Conservation (phyloP, 495 filamentous ascomycete genomes). For the Pyrenula aspistea region DNA sequence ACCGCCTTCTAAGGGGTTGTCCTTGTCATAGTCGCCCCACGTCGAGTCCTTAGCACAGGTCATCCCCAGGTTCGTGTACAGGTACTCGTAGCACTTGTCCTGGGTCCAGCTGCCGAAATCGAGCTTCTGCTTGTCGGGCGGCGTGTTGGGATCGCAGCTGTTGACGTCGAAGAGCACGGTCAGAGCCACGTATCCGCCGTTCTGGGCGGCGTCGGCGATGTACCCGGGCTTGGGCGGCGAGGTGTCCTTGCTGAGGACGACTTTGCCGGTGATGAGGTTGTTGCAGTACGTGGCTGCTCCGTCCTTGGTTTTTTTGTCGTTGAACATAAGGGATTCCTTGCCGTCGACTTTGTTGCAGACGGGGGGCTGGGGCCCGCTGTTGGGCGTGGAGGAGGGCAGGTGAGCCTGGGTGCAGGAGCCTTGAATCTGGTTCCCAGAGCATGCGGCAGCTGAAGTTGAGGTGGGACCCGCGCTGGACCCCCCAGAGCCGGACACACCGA, state of each 20-base stretch:
- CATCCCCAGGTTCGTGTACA: not conserved
- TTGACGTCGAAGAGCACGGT: constrained; percentile 1
- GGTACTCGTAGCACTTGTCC: not conserved
- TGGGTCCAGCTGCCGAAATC: not conserved
- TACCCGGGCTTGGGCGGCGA: not conserved
- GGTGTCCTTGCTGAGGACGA: not conserved
- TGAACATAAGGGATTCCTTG: not conserved
- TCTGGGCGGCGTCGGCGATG: not conserved
- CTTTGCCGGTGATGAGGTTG: constrained; percentile 1
- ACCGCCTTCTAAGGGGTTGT: not conserved
- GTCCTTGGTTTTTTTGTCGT: not conserved
- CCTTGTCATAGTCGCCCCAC: not conserved
- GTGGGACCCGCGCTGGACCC: not conserved
- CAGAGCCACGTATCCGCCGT: not conserved
- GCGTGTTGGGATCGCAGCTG: not conserved
- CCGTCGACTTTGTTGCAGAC: constrained; percentile 4
- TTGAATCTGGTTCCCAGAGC: constrained; percentile 1
- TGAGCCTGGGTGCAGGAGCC: constrained; percentile 1
- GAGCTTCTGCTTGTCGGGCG: not conserved
- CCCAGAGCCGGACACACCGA: not conserved
- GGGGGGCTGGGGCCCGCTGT: constrained; percentile 1
- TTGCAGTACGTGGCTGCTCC: constrained; percentile 1
- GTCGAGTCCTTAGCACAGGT: not conserved
- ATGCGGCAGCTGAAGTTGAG: not conserved
- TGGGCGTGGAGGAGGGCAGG: not conserved